Conservation (phyloP, 2,329 filamentous ascomycete species). For the Apiospora malaysiana region DNA sequence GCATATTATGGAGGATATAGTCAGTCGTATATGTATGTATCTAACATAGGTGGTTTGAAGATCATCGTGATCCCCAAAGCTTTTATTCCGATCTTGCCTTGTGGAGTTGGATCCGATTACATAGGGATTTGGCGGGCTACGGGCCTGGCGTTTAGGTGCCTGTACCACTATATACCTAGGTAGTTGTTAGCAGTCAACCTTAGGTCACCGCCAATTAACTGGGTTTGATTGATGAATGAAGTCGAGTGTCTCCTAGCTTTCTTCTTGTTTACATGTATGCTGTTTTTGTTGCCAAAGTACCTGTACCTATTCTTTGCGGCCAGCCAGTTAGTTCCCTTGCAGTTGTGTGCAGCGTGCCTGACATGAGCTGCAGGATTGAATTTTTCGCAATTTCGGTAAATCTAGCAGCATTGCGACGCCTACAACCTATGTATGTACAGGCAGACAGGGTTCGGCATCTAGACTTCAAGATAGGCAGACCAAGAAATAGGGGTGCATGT, state of each 20-base stretch:
- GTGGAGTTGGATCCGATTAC: not conserved
- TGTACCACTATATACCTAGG: no score
- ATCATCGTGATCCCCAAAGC: constrained; percentile 6
- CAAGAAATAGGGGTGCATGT: constrained; percentile 8
- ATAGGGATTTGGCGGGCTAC: not conserved
- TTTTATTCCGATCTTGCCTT: not conserved
- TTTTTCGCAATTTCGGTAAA: constrained; percentile 8
- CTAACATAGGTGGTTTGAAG: not conserved
- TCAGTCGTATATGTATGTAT: no score
- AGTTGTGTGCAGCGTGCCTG: not conserved
- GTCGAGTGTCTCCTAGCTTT: not conserved
- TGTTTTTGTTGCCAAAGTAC: no score
- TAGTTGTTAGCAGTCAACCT: not conserved
- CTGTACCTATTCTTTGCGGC: not conserved
- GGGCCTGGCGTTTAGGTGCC: not conserved
- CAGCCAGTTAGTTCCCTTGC: not conserved
- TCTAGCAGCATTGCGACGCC: not conserved
- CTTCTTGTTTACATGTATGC: not conserved
- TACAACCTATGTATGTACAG: not conserved
- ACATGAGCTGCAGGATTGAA: not conserved
- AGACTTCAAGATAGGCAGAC: not conserved
- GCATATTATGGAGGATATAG: not conserved
- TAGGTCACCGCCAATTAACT: no score
- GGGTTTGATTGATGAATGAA: no score
- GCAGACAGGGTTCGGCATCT: not conserved